Evolutionary conservation across 2,329 filamentous ascomycete genomes (phyloP), one percentile per base, ranked within the genome.

Genomic region (Ophiostoma sp.): DNA sequence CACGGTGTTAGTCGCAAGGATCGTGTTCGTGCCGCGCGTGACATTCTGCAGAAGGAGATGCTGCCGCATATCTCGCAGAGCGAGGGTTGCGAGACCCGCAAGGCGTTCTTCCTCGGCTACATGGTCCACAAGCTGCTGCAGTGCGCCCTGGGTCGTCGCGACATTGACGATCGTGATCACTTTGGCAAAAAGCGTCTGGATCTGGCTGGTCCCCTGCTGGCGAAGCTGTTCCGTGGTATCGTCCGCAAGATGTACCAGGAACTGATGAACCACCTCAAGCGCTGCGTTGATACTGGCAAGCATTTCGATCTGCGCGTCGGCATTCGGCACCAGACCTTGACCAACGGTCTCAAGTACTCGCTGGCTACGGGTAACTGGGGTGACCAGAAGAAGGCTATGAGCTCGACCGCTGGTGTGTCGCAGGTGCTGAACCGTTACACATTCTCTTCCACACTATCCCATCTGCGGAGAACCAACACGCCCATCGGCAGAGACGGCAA

Each of bases 181-280:
- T 97, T 99, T 76, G 95, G 95, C 75, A 98, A 98, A 85, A 99
- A 99, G 85, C 90, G 95, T 73, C 84, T 99, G 69, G 95, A 99
- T 81, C 85, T 99, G 74, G 94, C 95, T 68, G 95, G 95, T 72
- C 94, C 95, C 44, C 83, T 99, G 69, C 87, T 99, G 73, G 94
- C 94, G n/a, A 96, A 96, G 77, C 85, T 99, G 58, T 99, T 99
- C 86, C 90, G 95, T 71, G 89, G 89, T 70, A 89, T 98, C 70
- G 94, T 97, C 77, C 88, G 92, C 72, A 91, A 95, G 77, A 87
- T 99, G 77, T 96, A 93, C 63, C 90, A 91, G 70, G 95, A 99
- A 74, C 88, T 98, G 67, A 91, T 92, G 78, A 90, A 90, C 72
- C 96, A 97, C 75, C 87, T 99, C 73, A 92, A 96, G 78, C 88